Base-by-base conservation (phyloP, 306 rosid genomes). In the Senna siamea region DNA sequence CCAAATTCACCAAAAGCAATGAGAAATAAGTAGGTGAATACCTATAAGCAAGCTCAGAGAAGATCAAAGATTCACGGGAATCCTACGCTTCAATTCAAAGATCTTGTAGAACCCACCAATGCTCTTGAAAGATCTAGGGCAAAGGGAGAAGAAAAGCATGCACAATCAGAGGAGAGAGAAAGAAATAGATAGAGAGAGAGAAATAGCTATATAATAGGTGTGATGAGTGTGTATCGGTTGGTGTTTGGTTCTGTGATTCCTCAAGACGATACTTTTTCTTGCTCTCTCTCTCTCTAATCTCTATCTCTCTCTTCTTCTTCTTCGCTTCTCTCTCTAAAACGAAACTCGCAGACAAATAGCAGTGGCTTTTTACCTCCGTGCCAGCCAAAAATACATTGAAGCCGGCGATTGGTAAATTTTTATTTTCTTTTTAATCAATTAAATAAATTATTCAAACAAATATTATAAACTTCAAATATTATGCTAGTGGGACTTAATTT, bases 61-160 rank as follows among this genome's bases (percentile, higher is more conserved):
- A 71, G 71, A 86, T 74, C 81, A 52, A 19, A 9, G 64, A 82
- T 73, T 74, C 59, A 72, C 53, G 70, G 22, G 7, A 75, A 71
- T 75, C 83, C 26, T 38, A 18, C 5, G 26, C 34, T 35, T 14
- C 41, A 59, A 64, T 65, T 41, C n/a, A 76, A 80, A 75, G 85
- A 79, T 84, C 81, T 72, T 26, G 40, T 10, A 60, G 58, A 70
- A 57, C 14, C 61, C 5, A 68, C 60, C 46, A 60, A 60, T 53
- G 46, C 5, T 8, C 17, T 2, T 10, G 48, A 63, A 74, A 83
- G 89, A 85, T 85, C 86, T 83, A 83, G 90, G 84, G 80, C 61
- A 14, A 38, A 20, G 22, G 11, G 40, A 60, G 41, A 20, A 9
- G 50, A 57, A 58, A 44, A 67, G 51, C 75, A 57, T 55, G 72